Percentiles rank a stretch among this genome's conserved stretches.
phyloP scores from a whole-genome alignment of 495 filamentous ascomycete species.

The Lasiosphaeria ovina region DNA sequence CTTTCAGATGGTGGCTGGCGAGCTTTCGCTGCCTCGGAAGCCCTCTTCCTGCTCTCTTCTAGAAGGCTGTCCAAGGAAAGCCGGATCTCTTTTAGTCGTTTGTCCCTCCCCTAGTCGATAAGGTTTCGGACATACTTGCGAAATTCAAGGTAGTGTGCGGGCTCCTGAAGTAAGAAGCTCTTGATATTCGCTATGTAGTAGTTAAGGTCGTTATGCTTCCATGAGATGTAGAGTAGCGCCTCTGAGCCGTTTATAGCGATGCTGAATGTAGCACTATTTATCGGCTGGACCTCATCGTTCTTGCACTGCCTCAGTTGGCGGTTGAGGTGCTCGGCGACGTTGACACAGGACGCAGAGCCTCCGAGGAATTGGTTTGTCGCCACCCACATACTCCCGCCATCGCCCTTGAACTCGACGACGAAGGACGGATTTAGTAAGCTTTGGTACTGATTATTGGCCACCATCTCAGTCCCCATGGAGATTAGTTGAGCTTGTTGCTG shows the following conservation, averaged over 20 bases:
- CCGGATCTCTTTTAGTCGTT: constrained; percentile 31
- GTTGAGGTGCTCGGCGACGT: constrained; percentile 28
- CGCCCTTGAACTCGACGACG: constrained; percentile 30
- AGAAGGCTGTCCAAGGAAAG: constrained; percentile 29
- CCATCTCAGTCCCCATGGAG: constrained; percentile 23
- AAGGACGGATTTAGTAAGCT: constrained; percentile 28
- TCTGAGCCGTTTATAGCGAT: constrained; percentile 34
- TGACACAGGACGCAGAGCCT: too few relatives aligned
- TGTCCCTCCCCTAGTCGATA: constrained; percentile 35
- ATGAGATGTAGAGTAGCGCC: constrained; percentile 27
- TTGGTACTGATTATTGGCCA: constrained; percentile 22
- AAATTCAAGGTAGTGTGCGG: constrained; percentile 31
- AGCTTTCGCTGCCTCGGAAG: constrained; percentile 26
- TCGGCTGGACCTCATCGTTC: constrained; percentile 17
- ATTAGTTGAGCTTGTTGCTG: constrained; percentile 15
- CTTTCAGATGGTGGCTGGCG: constrained; percentile 17
- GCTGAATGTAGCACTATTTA: constrained; percentile 31
- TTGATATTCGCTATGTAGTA: constrained; percentile 30
- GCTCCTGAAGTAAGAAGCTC: constrained; percentile 15
- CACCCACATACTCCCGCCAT: constrained; percentile 27
- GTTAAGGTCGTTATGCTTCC: constrained; percentile 13
- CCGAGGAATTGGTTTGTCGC: constrained; percentile 33
- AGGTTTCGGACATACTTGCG: constrained; percentile 36
- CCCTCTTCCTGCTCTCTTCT: constrained; percentile 25
- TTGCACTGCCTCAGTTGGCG: constrained; percentile 20